phyloP scores from a whole-genome alignment of 2,329 filamentous ascomycete species.

The Epichloe coenophiala region DNA sequence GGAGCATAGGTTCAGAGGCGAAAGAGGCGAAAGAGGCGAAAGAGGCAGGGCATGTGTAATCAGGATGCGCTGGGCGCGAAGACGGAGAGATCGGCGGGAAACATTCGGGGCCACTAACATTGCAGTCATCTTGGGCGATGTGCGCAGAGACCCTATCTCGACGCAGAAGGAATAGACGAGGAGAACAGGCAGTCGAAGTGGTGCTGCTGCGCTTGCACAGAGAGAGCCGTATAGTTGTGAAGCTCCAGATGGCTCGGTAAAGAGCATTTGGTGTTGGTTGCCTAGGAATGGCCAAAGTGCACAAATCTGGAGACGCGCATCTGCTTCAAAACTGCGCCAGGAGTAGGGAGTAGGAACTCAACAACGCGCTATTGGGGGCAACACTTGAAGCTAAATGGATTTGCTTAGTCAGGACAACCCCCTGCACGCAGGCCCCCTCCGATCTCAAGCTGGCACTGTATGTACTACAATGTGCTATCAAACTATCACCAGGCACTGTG shows the following conservation, averaged over 20 bases:
- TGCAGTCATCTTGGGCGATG: constrained; percentile 21
- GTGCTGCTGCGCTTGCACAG: not conserved
- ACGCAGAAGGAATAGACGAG: not conserved
- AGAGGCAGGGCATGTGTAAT: not conserved
- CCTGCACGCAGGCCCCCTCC: no score
- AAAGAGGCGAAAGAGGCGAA: no score
- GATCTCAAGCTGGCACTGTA: no score
- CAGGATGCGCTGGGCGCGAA: not conserved
- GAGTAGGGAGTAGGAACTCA: no score
- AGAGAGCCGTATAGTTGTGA: not conserved
- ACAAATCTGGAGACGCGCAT: constrained; percentile 1
- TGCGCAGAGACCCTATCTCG: not conserved
- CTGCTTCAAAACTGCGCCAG: not conserved
- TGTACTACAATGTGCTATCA: no score
- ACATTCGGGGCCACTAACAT: constrained; percentile 18
- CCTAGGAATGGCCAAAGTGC: not conserved
- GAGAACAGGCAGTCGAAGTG: not conserved
- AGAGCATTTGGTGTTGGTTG: not conserved
- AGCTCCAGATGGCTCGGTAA: not conserved
- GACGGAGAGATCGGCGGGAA: not conserved
- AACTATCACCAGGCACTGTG: no score
- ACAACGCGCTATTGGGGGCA: not conserved
- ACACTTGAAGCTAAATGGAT: constrained; percentile 1
- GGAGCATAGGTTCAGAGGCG: not conserved
- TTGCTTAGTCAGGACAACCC: not conserved